Base-by-base conservation (phyloP, 2,329 filamentous ascomycete genomes). In the Alternaria sp. region DNA sequence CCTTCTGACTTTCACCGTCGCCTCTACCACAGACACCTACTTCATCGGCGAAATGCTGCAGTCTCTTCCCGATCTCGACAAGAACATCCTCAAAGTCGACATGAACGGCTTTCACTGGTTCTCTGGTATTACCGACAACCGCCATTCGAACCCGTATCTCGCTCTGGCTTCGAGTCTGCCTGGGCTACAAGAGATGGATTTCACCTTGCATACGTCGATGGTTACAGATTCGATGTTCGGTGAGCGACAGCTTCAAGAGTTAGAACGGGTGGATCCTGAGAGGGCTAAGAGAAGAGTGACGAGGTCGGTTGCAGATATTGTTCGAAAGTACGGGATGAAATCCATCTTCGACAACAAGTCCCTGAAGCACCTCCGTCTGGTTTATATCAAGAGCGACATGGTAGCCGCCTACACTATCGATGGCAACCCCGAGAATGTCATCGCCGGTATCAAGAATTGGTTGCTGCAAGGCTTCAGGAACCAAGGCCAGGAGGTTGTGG, bases 141-240 rank as follows among this genome's bases (percentile, higher is more conserved):
- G 95, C 72, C 97, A 96, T 2, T 93, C 89, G 76, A 98, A 97
- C 75, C 97, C 95, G 61, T 93, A 93, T 71, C 89, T 93, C 0
- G 93, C 93, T 72, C 97, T 95, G 74, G 97, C 93, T 55, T 96
- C 79, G 12, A 93, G 88, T 72, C 93, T 97, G 4, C 93, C 91
- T 3, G 94, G 85, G 76, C 97, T 97, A 1, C 89, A 87, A 0
- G 90, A 90, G 10, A 92, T 94, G 72, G 88, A 88, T 44, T 93
- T 87, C 79, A 97, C 94, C 10, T 96, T 84, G 1, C 93, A 93
- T 1, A 94, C 95, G 10, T 94, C 92, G 2, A 92, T 90, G 8
- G 92, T 88, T 61, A 88, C 90, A 1, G 90, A 84, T 71, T 93
- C 92, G 76, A 92, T 96, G 10, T 85, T 84, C 8, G 81, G 82